Base-by-base conservation (phyloP, 148 eudicot species). In the Silene latifolia region DNA sequence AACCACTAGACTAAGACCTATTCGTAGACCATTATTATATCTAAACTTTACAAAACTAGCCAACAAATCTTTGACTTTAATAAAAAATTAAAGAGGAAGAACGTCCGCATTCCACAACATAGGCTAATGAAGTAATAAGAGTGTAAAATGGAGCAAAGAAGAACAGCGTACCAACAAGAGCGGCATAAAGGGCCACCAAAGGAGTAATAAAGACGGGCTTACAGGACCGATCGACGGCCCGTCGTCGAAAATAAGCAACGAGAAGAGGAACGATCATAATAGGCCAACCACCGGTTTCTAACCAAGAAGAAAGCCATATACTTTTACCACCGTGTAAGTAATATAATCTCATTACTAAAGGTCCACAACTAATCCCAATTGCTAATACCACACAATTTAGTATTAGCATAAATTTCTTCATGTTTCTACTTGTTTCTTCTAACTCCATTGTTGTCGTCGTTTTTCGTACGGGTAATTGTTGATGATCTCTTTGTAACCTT, bases 281-380 rank as follows among this genome's bases (percentile, higher is more conserved):
- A 8, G 97, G 97, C 85, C 89, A 91, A 1, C 86, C 97, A 17
- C 77, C 91, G 56, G 89, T 87, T 72, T 82, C 79, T 3, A 91
- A 81, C 73, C 77, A 82, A 32, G 85, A 59, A 0, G 87, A 81
- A 32, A 91, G 81, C 97, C 97, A 91, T 13, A 85, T 63, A 18
- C 91, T 85, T 42, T 83, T 72, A 21, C 97, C 97, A 15, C 93
- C 97, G 35, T 87, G 87, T 74, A 87, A 35, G 76, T 82, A 91
- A 78, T 91, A 91, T 59, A 91, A 85, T 57, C 97, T 86, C 86
- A 84, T 87, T 14, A 91, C 70, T 11, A 91, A 72, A 0, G 97
- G 97, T 58, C 97, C 91, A 2, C 80, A 92, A 24, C 83, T 80
- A 44, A 83, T 78, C 5, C 97, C 97, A 20, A 81, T 44, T 47